Conservation (phyloP, 345 rosid species). For the Nephelium lappaceum region DNA sequence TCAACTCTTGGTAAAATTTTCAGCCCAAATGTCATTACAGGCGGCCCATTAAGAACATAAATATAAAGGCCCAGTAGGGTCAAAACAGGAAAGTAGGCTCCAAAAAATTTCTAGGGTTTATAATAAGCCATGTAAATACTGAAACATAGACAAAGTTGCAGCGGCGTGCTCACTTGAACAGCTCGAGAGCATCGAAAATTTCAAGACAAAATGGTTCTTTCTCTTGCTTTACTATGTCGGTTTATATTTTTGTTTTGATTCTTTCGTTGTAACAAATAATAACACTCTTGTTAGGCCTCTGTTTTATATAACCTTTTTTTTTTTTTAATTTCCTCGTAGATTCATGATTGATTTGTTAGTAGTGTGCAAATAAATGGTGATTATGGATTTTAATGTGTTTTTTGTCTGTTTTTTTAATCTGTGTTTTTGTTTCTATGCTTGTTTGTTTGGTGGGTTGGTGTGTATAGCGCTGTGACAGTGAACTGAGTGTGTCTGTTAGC, state of each 20-base stretch:
- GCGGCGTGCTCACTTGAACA: neutral
- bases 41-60: neutral
- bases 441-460: too few relatives aligned
- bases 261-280: neutral
- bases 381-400: too few relatives aligned
- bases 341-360: too few relatives aligned
- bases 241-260: neutral
- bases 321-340: too few relatives aligned
- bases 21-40: neutral
- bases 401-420: too few relatives aligned
- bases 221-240: neutral
- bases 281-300: neutral
- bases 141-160: neutral
- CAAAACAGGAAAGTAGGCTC: neutral
- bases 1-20: too few relatives aligned
- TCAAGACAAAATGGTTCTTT: slow-evolving; percentile 2
- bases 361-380: too few relatives aligned
- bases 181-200: neutral
- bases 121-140: neutral
- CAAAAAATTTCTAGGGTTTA: slow-evolving; percentile 3
- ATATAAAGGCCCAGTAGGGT: neutral
- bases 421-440: too few relatives aligned
- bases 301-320: neutral
- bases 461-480: too few relatives aligned
- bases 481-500: too few relatives aligned